These are phyloP conservation scores for Kondoa malvinella DNA, from an alignment of 768 basidiomycete genomes.

Conservation along the genomic window DNA sequence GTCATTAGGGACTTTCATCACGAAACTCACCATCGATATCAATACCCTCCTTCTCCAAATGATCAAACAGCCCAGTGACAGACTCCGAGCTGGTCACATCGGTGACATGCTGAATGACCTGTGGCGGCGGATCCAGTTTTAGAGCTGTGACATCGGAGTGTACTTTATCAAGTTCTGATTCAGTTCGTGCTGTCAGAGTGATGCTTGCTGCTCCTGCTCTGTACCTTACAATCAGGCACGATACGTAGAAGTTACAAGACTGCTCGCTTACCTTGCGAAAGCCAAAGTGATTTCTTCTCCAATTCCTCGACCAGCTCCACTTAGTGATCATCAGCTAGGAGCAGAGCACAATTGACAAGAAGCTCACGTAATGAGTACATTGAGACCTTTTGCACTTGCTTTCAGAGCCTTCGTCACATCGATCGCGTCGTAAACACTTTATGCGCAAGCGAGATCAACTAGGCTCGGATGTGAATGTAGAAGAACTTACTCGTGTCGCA, in stretches of 20 bases:
- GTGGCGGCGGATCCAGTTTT: not conserved
- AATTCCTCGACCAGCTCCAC: not conserved
- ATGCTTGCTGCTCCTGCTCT: not conserved
- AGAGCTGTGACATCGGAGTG: not conserved
- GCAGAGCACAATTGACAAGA: not conserved
- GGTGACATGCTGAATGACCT: not conserved
- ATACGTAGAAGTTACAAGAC: not conserved
- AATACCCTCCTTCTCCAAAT: not conserved
- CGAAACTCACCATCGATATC: not conserved
- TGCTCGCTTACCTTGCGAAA: not conserved
- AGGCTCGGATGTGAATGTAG: too few species aligned
- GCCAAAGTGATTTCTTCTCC: not conserved
- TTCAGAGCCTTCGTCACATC: not conserved
- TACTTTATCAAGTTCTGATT: not conserved
- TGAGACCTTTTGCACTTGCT: not conserved
- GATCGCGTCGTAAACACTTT: not conserved
- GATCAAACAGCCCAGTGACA: not conserved
- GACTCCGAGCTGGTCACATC: not conserved
- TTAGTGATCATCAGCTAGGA: not conserved
- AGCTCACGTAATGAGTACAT: not conserved
- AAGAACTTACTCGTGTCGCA: not conserved
- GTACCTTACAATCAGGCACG: not conserved
- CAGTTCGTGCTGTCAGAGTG: not conserved
- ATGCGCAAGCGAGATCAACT: not conserved
- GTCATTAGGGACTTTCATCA: not conserved